Evolutionary conservation across 768 basidiomycete species (phyloP).

Genomic region (Tephrocybe sp.): DNA sequence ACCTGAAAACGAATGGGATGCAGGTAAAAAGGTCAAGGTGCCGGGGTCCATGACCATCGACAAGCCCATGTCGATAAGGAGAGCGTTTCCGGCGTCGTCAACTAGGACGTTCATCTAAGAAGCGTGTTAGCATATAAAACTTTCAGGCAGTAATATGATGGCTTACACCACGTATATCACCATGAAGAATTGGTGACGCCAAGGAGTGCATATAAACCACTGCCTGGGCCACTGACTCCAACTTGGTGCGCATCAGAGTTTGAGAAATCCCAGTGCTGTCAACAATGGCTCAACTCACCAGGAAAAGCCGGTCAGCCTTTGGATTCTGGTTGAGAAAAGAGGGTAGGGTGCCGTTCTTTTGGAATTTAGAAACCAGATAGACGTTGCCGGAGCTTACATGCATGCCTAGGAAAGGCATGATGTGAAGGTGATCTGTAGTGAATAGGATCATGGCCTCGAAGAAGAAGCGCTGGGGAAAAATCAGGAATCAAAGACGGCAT

Average conservation of each 20-base stretch:
- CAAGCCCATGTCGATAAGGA: constrained; percentile 13
- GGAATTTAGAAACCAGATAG: constrained; percentile 11
- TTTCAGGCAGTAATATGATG: not conserved
- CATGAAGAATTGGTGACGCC: constrained; percentile 13
- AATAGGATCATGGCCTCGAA: constrained; percentile 10
- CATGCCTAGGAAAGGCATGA: constrained; percentile 12
- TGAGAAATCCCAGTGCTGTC: not conserved
- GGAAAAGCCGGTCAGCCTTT: not conserved
- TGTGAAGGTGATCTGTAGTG: constrained; percentile 6
- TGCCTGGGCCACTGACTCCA: constrained; percentile 10
- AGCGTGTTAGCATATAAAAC: not conserved
- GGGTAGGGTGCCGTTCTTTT: constrained; percentile 8
- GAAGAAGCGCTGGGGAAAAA: constrained; percentile 8
- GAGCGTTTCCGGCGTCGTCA: constrained; percentile 10
- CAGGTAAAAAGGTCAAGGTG: constrained; percentile 2
- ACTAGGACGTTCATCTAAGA: constrained; percentile 17
- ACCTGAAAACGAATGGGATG: not conserved
- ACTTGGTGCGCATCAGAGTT: not conserved
- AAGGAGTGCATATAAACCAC: constrained; percentile 13
- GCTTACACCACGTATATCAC: constrained; percentile 18
- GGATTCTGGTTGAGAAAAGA: constrained; percentile 2
- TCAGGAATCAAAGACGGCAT: too few relatives aligned
- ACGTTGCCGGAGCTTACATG: not conserved
- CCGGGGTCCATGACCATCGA: constrained; percentile 5
- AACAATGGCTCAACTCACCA: constrained; percentile 7